phyloP scores from a whole-genome alignment of 306 rosid genomes.

The Begonia loranthoides region DNA sequence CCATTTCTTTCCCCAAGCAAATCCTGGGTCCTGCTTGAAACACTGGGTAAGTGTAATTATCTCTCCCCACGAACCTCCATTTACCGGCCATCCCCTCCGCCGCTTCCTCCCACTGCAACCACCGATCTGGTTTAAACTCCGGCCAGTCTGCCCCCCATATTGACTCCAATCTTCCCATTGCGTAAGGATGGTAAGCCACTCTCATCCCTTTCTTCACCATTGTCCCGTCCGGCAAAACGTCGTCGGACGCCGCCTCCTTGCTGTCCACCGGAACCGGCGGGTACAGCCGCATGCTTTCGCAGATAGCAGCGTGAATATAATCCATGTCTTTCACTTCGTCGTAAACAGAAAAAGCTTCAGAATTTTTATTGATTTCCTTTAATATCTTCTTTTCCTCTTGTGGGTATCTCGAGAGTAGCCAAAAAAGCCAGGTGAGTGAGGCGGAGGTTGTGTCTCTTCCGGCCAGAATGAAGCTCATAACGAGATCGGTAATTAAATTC shows the following conservation, averaged over 20 bases:
- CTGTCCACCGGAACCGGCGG: slow-evolving; percentile 43
- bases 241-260: slow-evolving; percentile 23
- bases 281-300: slow-evolving; percentile 64
- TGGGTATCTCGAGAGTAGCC: slow-evolving; percentile 34
- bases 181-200: slow-evolving; percentile 38
- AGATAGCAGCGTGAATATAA: slow-evolving; percentile 50
- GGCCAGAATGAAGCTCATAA: slow-evolving; percentile 47
- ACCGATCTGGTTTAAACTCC: slow-evolving; percentile 48
- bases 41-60: slow-evolving; percentile 41
- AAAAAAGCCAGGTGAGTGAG: slow-evolving; percentile 55
- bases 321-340: slow-evolving; percentile 44
- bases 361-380: slow-evolving; percentile 15
- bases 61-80: slow-evolving; percentile 42
- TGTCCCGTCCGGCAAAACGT: slow-evolving; percentile 53
- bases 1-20: slow-evolving; percentile 73
- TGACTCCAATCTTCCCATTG: slow-evolving; percentile 45
- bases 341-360: slow-evolving; percentile 3
- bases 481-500: slow-evolving; percentile 29
- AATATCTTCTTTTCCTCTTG: slow-evolving; percentile 24
- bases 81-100: slow-evolving; percentile 5
- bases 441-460: slow-evolving; percentile 58
- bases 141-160: slow-evolving; percentile 64
- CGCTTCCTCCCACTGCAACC: slow-evolving; percentile 25
- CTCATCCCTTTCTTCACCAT: slow-evolving; percentile 41
- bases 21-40: slow-evolving; percentile 80